Base-by-base conservation (phyloP, 2,329 filamentous ascomycete species). In the Beauveria scarabaeidicola region DNA sequence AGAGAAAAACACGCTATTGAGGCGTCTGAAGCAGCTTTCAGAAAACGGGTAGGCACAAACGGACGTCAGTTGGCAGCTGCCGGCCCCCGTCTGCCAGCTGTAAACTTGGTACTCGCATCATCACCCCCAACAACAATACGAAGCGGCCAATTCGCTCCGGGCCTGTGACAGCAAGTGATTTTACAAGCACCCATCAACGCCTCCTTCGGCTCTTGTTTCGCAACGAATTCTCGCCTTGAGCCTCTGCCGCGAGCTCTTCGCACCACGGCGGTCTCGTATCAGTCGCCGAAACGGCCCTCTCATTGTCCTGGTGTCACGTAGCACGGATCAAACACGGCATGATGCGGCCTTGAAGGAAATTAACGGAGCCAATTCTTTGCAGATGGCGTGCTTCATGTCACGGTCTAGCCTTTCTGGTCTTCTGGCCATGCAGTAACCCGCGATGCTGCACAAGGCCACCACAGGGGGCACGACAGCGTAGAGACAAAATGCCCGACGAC, bases 51-150 rank as follows among this genome's bases (percentile, higher is more conserved):
- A 58, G 46, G 55, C 17, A 52, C 47, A 58, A 58, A 58, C 55
- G 47, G 47, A 52, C 51, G 55, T 58, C 46, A 58, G 47, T 40
- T 58, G 55, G 36, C 55, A 52, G 46, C 38, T 58, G 55, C 55
- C 44, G n/a, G 21, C 8, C 13, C 17, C 41, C 17, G 36, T 27
- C 47, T 51, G 54, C 44, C 54, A 57, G 54, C 54, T 50, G 54
- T 25, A n/a, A 41, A 40, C 6, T 46, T n/a, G 27, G 32, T n/a
- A 32, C 6, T 8, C 21, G 13, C 15, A 21, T 40, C 44, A 43
- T 3, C 52, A 41, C 2, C 21, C 13, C 25, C 29, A 46, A 6
- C 44, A 50, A 50, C 32, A 50, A 41, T 56, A 56, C 53, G 29
- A 27, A 27, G 43, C 53, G 3, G n/a, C 25, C 15, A 5, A 32